Conservation (phyloP, 208 protist genomes). For the Trypanosoma lewisi region DNA sequence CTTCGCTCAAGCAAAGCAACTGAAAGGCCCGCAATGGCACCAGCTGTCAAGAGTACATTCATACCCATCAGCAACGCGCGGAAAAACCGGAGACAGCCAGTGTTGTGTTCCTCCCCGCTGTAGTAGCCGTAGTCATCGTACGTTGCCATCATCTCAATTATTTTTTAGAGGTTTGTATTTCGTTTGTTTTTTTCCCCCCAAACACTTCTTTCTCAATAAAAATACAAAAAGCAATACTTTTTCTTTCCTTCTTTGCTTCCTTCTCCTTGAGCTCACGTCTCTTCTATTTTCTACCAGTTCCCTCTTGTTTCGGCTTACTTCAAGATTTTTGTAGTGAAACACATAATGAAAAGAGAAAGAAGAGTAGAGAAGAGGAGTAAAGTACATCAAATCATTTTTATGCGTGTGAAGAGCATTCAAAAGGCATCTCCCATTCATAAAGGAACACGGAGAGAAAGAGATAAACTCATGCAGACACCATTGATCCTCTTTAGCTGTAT, state of each 20-base stretch:
- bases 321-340: neutral
- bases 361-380: neutral
- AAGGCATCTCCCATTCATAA: too few species aligned
- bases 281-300: neutral
- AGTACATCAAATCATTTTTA: neutral
- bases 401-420: too few species aligned
- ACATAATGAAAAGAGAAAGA: neutral
- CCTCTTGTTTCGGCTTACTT: neutral
- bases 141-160: neutral
- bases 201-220: too few species aligned
- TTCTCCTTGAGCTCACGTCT: neutral
- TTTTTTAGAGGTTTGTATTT: neutral
- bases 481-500: too few species aligned
- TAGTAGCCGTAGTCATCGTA: slow-evolving; percentile 14
- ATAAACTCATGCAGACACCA: too few species aligned
- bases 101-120: neutral
- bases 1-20: slow-evolving; percentile 24
- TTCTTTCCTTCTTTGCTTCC: neutral
- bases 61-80: slow-evolving; percentile 22
- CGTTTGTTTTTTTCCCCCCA: too few species aligned
- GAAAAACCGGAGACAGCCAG: slow-evolving; percentile 7
- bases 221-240: too few species aligned
- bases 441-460: too few species aligned
- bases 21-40: slow-evolving; percentile 17
- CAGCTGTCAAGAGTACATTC: slow-evolving; percentile 23